phyloP scores from a whole-genome alignment of 2,329 filamentous ascomycete species.

The Lasiodiplodia gonubiensis region DNA sequence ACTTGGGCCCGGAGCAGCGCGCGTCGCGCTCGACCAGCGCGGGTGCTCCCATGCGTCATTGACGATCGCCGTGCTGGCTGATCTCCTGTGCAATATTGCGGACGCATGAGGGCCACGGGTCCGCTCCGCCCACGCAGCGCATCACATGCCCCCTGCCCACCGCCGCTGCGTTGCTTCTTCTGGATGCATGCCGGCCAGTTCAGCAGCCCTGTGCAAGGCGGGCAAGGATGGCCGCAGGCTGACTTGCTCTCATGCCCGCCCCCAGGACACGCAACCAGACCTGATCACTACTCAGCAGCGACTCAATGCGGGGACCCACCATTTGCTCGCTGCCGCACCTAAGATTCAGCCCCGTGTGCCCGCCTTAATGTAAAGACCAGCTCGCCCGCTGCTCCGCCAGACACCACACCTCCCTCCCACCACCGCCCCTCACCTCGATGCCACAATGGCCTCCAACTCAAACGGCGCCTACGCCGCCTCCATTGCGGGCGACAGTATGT shows the following conservation, averaged over 20 bases:
- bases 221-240: constrained; percentile 25
- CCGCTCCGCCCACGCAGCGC: constrained; percentile 15
- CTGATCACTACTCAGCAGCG: constrained; percentile 26
- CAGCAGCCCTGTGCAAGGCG: constrained; percentile 24
- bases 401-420: neutral
- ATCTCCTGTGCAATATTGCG: constrained; percentile 23
- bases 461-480: constrained; percentile 28
- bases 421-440: constrained; percentile 8
- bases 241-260: constrained; percentile 27
- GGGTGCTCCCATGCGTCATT: constrained; percentile 22
- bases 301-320: constrained; percentile 30
- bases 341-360: constrained; percentile 29
- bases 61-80: constrained; percentile 20
- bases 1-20: neutral
- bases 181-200: constrained; percentile 12
- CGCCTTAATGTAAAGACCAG: constrained; percentile 26
- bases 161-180: constrained; percentile 25
- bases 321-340: constrained; percentile 21
- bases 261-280: constrained; percentile 20
- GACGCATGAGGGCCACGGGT: constrained; percentile 23
- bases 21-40: constrained; percentile 10
- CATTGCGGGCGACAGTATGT: constrained; percentile 27
- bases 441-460: constrained; percentile 23
- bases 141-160: constrained; percentile 24
- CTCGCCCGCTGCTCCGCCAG: constrained; percentile 14